phyloP scores from a whole-genome alignment of 2,329 filamentous ascomycete genomes.

The Emericellopsis cladophorae region DNA sequence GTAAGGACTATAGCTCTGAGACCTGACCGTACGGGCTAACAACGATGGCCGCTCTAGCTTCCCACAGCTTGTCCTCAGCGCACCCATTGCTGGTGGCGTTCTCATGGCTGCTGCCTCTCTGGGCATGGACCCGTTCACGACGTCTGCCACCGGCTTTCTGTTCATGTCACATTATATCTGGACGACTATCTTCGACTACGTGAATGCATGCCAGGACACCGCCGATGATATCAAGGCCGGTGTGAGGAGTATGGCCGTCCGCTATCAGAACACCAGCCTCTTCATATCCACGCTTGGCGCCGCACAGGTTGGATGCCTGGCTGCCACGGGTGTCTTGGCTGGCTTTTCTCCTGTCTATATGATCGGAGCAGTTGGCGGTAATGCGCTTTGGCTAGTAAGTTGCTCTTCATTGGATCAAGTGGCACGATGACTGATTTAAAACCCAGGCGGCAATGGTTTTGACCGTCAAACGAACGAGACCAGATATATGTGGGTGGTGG shows the following conservation, averaged over 20 bases:
- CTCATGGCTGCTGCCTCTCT: neutral
- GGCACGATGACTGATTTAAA: too few relatives aligned
- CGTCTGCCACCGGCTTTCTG: neutral
- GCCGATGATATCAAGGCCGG: neutral
- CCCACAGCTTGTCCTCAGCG: slow-evolving; percentile 1
- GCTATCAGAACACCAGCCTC: neutral
- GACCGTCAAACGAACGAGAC: neutral
- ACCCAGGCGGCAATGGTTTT: neutral
- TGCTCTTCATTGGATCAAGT: too few relatives aligned
- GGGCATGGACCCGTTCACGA: neutral
- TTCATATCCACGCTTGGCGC: neutral
- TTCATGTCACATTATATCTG: slow-evolving; percentile 1
- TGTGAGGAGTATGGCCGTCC: slow-evolving; percentile 1
- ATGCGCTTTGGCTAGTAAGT: neutral
- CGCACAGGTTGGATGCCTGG: neutral
- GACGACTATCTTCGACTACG: slow-evolving; percentile 1
- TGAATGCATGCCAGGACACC: slow-evolving; percentile 1
- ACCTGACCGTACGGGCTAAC: too few relatives aligned
- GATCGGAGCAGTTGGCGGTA: neutral
- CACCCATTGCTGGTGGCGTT: neutral
- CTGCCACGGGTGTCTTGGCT: neutral
- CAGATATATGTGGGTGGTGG: slow-evolving; percentile 1
- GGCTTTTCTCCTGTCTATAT: neutral
- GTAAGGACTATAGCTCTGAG: too few relatives aligned
- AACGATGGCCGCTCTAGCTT: neutral